phyloP scores from a whole-genome alignment of 2,329 filamentous ascomycete species.

The Rhynchosporium agropyri region DNA sequence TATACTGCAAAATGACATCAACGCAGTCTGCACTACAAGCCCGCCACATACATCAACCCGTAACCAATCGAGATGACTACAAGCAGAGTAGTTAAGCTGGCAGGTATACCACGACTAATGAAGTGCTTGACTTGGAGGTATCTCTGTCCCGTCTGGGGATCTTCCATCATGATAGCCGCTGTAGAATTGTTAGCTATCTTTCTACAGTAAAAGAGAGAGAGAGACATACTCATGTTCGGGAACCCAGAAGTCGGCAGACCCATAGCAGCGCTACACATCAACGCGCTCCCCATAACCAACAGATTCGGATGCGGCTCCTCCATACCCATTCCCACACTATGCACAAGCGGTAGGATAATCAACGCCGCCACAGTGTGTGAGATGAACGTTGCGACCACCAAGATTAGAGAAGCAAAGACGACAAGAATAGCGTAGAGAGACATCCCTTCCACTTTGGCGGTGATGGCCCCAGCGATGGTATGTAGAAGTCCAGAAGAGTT shows the following conservation, averaged over 20 bases:
- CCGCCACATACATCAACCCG: conserved; percentile 70
- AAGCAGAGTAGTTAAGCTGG: conserved; percentile 76
- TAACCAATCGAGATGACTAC: conserved; percentile 91
- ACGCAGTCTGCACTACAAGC: conserved; percentile 26
- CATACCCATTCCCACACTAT: conserved; percentile 83
- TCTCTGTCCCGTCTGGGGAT: conserved; percentile 83
- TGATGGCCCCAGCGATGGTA: conserved; percentile 81
- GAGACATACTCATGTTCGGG: conserved; percentile 95
- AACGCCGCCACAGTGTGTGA: conserved; percentile 95
- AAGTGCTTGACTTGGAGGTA: conserved; percentile 95
- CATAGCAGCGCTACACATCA: conserved; percentile 99
- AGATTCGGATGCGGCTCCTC: conserved; percentile 89
- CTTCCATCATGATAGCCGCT: conserved; percentile 99
- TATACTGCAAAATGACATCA: not conserved
- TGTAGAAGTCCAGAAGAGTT: conserved; percentile 90
- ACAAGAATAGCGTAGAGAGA: conserved; percentile 84
- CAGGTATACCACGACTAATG: conserved; percentile 87
- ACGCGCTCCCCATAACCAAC: conserved; percentile 88
- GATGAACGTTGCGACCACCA: conserved; percentile 96
- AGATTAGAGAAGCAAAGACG: conserved; percentile 80
- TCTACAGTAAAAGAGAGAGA: not conserved
- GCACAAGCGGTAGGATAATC: conserved; percentile 90
- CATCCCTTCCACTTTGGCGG: conserved; percentile 71
- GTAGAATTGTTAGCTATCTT: conserved; percentile 27
- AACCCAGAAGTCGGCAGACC: conserved; percentile 93